Evolutionary conservation across 176 grass and related monocot species (phyloP).

Genomic region (Rhynchospora pubera): DNA sequence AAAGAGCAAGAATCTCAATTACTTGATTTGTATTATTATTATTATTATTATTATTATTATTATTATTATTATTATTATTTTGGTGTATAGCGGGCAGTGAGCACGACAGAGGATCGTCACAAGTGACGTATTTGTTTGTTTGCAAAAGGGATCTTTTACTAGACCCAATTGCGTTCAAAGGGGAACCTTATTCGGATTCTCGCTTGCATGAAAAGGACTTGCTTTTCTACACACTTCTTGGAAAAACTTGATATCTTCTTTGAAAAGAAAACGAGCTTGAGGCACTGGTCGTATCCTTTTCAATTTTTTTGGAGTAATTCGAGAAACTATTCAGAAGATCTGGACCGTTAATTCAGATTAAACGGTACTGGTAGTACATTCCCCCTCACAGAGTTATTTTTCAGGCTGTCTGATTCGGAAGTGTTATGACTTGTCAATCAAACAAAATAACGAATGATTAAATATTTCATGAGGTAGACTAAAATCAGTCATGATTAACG

Average conservation of each 20-base stretch:
- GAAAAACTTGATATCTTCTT: neutral
- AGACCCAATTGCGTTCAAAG: neutral
- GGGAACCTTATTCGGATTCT: neutral
- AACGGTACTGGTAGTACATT: neutral
- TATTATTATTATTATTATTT: neutral
- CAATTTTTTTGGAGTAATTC: neutral
- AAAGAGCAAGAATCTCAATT: neutral
- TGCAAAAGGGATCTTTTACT: neutral
- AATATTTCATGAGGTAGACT: too few species aligned
- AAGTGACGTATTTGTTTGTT: neutral
- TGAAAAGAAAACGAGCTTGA: neutral
- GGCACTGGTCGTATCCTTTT: neutral
- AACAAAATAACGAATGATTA: too few species aligned
- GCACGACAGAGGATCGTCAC: neutral
- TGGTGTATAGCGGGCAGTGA: neutral
- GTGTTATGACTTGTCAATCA: too few species aligned
- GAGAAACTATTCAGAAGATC: neutral
- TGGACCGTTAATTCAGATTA: neutral
- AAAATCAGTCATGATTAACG: too few species aligned
- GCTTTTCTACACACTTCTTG: neutral
- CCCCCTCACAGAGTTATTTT: too few species aligned
- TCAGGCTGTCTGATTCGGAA: too few species aligned
- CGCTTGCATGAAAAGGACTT: conserved; percentile 6
- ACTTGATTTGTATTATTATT: neutral
- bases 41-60: too few species aligned